These are phyloP conservation scores for Pseudogymnoascus sp. DNA, from an alignment of 2,329 filamentous ascomycete genomes.

Conservation along the genomic window DNA sequence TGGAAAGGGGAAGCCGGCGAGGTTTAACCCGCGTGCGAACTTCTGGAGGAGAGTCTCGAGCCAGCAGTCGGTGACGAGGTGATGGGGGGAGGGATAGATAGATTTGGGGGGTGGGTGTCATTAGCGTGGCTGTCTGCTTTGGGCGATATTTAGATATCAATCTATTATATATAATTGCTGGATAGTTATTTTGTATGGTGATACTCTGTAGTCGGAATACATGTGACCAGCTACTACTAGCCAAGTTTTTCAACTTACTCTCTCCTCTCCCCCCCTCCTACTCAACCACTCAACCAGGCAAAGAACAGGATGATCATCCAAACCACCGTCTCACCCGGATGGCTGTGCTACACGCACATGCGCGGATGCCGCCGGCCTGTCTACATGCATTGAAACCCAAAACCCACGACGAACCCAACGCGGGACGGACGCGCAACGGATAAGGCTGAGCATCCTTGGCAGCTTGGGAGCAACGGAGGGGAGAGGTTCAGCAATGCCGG, in stretches of 20 bases:
- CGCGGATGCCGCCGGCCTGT: neutral
- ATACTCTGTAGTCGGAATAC: neutral
- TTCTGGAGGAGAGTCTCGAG: slow-evolving; percentile 57
- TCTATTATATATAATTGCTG: neutral
- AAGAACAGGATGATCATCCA: neutral
- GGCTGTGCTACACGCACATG: neutral
- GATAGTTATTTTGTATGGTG: neutral
- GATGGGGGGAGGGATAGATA: neutral
- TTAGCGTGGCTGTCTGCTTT: neutral
- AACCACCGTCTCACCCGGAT: neutral
- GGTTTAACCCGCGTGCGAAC: slow-evolving; percentile 60
- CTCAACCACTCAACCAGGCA: neutral
- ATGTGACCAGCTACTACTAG: neutral
- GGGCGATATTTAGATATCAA: neutral
- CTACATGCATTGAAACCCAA: slow-evolving; percentile 4
- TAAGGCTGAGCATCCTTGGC: neutral
- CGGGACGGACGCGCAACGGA: neutral
- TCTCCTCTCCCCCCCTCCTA: neutral
- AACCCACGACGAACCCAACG: neutral
- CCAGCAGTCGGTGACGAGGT: slow-evolving; percentile 29
- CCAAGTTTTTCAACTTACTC: neutral
- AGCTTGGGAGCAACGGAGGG: neutral
- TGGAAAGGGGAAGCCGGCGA: slow-evolving; percentile 47
- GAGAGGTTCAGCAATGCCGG: neutral
- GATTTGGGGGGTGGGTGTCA: neutral